Evolutionary conservation across 2,329 filamentous ascomycete genomes (phyloP).

Genomic region (Claviceps digitariae): DNA sequence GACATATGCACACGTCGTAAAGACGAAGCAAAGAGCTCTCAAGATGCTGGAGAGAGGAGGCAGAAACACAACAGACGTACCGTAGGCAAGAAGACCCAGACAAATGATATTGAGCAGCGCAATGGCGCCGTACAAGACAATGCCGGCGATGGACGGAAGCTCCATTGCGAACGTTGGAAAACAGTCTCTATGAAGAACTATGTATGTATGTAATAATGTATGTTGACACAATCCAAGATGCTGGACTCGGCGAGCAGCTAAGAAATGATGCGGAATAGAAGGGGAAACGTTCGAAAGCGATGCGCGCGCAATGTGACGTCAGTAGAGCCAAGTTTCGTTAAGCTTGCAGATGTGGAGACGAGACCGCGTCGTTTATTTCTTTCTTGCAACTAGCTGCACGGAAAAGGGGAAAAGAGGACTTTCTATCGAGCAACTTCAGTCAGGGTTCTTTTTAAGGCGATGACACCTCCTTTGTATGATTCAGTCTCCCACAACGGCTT

Average conservation of each 20-base stretch:
- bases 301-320: not conserved
- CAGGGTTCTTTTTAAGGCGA: no score
- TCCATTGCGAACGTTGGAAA: constrained; percentile 3
- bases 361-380: not conserved
- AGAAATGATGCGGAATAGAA: not conserved
- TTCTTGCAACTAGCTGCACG: no score
- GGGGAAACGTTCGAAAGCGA: not conserved
- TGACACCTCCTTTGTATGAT: not conserved
- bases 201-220: no score
- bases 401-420: not conserved
- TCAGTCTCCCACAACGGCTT: not conserved
- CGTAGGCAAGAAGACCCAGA: constrained; percentile 5
- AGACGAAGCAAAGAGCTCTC: not conserved
- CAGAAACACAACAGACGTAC: no score
- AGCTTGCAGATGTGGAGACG: not conserved
- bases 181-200: not conserved
- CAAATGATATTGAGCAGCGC: constrained; percentile 5
- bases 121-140: constrained; percentile 5
- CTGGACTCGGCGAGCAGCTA: not conserved
- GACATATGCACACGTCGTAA: not conserved
- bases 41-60: not conserved
- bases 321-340: not conserved
- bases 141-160: constrained; percentile 1
- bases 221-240: not conserved
- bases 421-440: not conserved